phyloP scores from a whole-genome alignment of 371 early-diverging fungal species.

The Entomophthora muscae region DNA sequence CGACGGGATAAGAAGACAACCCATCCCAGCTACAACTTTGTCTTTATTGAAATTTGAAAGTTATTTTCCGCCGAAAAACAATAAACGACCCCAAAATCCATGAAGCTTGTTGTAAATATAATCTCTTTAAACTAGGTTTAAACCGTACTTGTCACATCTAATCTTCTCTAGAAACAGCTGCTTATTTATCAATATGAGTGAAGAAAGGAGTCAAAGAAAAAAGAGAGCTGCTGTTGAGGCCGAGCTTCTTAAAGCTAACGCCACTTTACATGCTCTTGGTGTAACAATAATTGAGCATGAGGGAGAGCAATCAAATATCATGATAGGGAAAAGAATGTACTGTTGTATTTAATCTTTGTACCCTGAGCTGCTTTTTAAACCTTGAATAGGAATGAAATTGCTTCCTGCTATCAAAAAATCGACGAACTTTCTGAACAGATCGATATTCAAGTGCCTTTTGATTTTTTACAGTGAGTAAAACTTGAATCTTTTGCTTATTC shows the following conservation, averaged over 20 bases:
- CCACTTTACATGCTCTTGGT: neutral
- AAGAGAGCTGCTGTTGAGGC: neutral
- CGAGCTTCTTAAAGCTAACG: neutral
- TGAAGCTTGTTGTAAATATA: too few species aligned
- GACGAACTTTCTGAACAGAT: neutral
- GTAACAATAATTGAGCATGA: neutral
- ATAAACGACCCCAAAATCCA: too few species aligned
- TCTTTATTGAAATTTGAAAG: too few species aligned
- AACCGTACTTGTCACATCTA: too few species aligned
- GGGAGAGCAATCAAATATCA: neutral
- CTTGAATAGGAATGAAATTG: neutral
- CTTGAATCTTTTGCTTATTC: too few species aligned
- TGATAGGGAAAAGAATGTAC: neutral
- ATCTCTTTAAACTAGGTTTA: too few species aligned
- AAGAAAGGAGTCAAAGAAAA: neutral
- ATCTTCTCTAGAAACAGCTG: neutral
- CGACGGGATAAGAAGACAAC: too few species aligned
- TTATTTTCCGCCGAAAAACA: too few species aligned
- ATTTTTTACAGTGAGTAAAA: neutral
- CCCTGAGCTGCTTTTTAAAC: too few species aligned
- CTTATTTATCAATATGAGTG: neutral
- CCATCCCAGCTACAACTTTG: too few species aligned
- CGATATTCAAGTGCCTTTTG: neutral
- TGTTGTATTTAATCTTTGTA: too few species aligned
- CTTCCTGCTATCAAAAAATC: neutral